Evolutionary conservation across 148 eudicot species (phyloP).

Genomic region (Selenicereus undatus): DNA sequence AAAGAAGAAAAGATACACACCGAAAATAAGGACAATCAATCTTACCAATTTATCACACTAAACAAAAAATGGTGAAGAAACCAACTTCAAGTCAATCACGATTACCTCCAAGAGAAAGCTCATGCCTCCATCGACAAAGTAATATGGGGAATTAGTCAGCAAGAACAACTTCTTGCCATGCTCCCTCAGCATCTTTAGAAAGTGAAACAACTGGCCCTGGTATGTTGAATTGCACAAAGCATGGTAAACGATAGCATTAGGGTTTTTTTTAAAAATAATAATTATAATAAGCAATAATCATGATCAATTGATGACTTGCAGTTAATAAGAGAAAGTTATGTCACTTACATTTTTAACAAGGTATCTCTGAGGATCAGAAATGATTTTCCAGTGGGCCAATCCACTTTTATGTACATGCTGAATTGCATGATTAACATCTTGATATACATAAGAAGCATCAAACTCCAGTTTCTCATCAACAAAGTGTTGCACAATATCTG

Average conservation of each 20-base stretch:
- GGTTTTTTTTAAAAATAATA: not conserved
- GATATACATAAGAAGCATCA: constrained; percentile 85
- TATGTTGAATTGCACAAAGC: constrained; percentile 15
- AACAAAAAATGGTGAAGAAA: not conserved
- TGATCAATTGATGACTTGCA: not conserved
- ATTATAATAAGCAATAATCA: not conserved
- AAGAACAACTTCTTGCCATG: constrained; percentile 94
- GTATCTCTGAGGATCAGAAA: constrained; percentile 80
- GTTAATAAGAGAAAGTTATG: constrained; percentile 9
- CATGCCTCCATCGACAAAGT: constrained; percentile 99
- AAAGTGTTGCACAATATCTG: constrained; percentile 95
- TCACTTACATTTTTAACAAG: constrained; percentile 91
- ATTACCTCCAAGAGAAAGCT: constrained; percentile 87
- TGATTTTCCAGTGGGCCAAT: constrained; percentile 75
- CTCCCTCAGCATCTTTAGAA: constrained; percentile 78
- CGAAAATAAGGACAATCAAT: too few species aligned
- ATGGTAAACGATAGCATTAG: constrained; percentile 3
- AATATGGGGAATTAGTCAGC: constrained; percentile 93
- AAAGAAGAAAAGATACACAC: not conserved
- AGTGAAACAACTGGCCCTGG: constrained; percentile 67
- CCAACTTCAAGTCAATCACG: not conserved
- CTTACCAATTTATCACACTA: not conserved
- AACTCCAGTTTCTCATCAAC: constrained; percentile 95
- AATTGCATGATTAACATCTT: constrained; percentile 89
- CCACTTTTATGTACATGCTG: constrained; percentile 96